A percentile compares a stretch with the other conserved stretches of the same genome.
phyloP scores from a whole-genome alignment of 2,329 filamentous ascomycete genomes.

The Plectosphaerella plurivora region DNA sequence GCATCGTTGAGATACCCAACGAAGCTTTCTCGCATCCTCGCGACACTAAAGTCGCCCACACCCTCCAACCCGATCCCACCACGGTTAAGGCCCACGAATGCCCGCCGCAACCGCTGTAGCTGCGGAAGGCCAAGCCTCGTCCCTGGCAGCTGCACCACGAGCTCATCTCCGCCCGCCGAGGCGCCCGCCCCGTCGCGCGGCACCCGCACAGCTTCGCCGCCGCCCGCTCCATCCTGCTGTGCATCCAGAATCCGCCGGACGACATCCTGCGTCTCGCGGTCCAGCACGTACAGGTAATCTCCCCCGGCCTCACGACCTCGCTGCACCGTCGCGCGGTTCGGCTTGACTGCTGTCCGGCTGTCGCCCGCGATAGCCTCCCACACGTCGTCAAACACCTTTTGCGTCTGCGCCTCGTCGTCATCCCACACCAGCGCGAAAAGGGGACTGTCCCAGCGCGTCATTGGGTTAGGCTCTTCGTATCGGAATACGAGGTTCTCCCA shows the following conservation, averaged over 20 bases:
- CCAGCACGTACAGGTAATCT: constrained; percentile 77
- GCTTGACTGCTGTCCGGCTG: constrained; percentile 58
- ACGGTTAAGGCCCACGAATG: constrained; percentile 73
- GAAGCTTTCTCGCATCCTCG: constrained; percentile 58
- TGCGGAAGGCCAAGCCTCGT: constrained; percentile 67
- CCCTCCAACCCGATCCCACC: constrained; percentile 59
- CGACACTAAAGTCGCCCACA: constrained; percentile 48
- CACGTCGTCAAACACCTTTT: constrained; percentile 56
- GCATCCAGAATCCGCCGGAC: constrained; percentile 65
- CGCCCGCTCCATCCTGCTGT: constrained; percentile 60
- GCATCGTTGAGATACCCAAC: constrained; percentile 63
- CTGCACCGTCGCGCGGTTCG: constrained; percentile 71
- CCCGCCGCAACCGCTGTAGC: constrained; percentile 70
- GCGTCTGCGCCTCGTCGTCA: constrained; percentile 59
- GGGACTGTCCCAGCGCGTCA: constrained; percentile 80
- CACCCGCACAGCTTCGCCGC: constrained; percentile 52
- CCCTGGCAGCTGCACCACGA: constrained; percentile 61
- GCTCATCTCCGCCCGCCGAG: constrained; percentile 16
- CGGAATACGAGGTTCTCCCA: constrained; percentile 78
- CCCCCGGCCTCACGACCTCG: constrained; percentile 57
- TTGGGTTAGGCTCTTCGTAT: constrained; percentile 82
- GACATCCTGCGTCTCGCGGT: constrained; percentile 73
- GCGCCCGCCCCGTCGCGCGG: constrained; percentile 22
- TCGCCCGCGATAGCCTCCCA: constrained; percentile 71
- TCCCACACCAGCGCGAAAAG: constrained; percentile 77